These are phyloP conservation scores for Starmerella ratchasimensis DNA, from an alignment of 805 yeast genomes.

Conservation along the genomic window DNA sequence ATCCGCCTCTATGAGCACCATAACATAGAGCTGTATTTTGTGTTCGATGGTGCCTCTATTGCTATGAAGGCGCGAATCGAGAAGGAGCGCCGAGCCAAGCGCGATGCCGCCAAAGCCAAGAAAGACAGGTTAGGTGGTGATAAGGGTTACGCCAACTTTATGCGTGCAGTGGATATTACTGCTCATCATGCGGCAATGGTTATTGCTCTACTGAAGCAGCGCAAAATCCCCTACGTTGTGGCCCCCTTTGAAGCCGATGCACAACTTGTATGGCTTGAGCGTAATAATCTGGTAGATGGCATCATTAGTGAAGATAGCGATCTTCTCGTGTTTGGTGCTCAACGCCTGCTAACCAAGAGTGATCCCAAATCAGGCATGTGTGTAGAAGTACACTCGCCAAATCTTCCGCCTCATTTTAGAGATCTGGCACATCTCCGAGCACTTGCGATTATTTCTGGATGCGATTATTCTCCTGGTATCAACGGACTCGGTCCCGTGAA, in stretches of 20 bases:
- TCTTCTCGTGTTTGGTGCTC: constrained; percentile 75
- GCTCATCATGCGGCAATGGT: constrained; percentile 82
- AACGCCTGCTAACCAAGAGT: constrained; percentile 61
- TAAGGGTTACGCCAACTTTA: not conserved
- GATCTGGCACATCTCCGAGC: constrained; percentile 33
- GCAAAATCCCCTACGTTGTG: constrained; percentile 57
- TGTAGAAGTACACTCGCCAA: constrained; percentile 47
- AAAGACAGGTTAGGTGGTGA: not conserved
- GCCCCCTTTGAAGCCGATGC: constrained; percentile 99
- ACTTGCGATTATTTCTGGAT: constrained; percentile 84
- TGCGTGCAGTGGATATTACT: constrained; percentile 61
- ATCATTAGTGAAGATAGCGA: constrained; percentile 92
- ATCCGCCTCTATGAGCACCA: constrained; percentile 51
- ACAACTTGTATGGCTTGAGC: constrained; percentile 83
- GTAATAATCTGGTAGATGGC: constrained; percentile 60
- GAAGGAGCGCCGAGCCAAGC: constrained; percentile 39
- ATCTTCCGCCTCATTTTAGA: constrained; percentile 30
- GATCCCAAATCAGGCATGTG: constrained; percentile 51
- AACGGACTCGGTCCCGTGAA: constrained; percentile 67
- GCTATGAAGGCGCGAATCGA: constrained; percentile 71
- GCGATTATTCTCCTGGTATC: constrained; percentile 87
- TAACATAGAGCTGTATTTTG: constrained; percentile 70
- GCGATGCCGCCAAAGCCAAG: constrained; percentile 39
- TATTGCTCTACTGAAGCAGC: constrained; percentile 43
- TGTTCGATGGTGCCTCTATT: constrained; percentile 82